phyloP scores from a whole-genome alignment of 2,329 filamentous ascomycete species.

The Neospermospora avenae region DNA sequence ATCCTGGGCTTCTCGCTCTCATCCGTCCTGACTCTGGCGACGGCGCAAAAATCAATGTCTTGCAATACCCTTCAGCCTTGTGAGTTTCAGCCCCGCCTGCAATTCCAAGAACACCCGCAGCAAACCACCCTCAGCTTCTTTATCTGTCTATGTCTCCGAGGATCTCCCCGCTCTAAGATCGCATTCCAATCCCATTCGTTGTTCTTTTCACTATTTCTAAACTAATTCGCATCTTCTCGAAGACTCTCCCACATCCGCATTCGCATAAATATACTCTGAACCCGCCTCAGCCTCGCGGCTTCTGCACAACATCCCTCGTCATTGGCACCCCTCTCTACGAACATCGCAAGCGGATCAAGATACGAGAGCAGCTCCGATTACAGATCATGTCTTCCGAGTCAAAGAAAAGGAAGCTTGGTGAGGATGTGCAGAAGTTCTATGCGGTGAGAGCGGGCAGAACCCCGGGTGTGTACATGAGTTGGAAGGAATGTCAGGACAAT shows the following conservation, averaged over 20 bases:
- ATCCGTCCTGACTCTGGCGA: background rate
- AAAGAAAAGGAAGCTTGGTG: conserved; percentile 31
- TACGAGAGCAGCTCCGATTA: background rate
- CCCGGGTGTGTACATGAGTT: conserved; percentile 60
- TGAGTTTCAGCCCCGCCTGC: conserved; percentile 12
- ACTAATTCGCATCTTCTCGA: conserved; percentile 7
- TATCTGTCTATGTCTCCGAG: background rate
- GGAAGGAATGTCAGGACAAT: conserved; percentile 59
- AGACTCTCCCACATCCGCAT: conserved; percentile 10
- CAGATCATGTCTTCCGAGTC: conserved; percentile 15
- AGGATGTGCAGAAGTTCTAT: conserved; percentile 52
- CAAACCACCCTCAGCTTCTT: background rate
- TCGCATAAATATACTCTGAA: conserved; percentile 1
- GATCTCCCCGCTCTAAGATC: background rate
- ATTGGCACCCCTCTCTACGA: background rate
- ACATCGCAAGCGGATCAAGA: conserved; percentile 2
- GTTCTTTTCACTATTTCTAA: background rate
- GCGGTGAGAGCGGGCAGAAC: conserved; percentile 55
- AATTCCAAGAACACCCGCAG: background rate
- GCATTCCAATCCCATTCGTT: background rate
- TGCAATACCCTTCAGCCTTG: conserved; percentile 14
- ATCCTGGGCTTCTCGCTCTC: background rate
- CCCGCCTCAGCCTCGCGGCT: background rate
- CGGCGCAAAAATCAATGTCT: background rate
- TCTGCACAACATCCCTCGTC: conserved; percentile 1